phyloP scores from a whole-genome alignment of 371 early-diverging fungal genomes.

The Circinella umbellata region DNA sequence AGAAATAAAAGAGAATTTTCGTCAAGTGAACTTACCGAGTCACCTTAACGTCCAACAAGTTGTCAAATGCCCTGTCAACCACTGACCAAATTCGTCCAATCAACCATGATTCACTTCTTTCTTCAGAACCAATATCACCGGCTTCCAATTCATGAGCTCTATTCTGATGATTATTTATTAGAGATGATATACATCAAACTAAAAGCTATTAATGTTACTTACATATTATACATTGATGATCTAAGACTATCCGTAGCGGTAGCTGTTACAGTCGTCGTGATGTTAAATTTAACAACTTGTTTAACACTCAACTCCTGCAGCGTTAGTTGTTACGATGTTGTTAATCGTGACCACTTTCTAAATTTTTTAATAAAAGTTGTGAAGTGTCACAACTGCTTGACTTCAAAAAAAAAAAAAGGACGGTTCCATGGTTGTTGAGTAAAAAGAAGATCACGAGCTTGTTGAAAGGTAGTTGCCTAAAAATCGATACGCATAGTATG shows the following conservation, averaged over 20 bases:
- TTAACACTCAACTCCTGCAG: too few species aligned
- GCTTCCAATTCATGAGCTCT: too few species aligned
- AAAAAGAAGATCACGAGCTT: background rate
- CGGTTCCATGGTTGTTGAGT: background rate
- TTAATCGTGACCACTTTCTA: too few species aligned
- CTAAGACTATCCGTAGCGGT: too few species aligned
- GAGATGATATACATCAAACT: background rate
- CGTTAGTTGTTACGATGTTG: too few species aligned
- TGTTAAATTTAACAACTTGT: too few species aligned
- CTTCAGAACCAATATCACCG: too few species aligned
- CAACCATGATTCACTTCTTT: background rate
- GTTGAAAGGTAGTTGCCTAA: background rate
- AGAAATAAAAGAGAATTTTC: too few species aligned
- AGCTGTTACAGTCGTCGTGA: too few species aligned
- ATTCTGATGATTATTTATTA: background rate
- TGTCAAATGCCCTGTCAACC: conserved; percentile 2
- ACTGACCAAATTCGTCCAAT: background rate
- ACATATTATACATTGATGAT: conserved; percentile 3
- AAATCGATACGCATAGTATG: background rate
- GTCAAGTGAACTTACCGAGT: background rate
- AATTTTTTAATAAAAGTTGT: too few species aligned
- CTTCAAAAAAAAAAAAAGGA: too few species aligned
- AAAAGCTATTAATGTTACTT: background rate
- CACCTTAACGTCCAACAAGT: background rate
- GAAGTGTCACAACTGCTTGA: too few species aligned